Evolutionary conservation across 2,329 filamentous ascomycete genomes (phyloP), one percentile per base, ranked within the genome.

Genomic region (Penicillium polonicum): DNA sequence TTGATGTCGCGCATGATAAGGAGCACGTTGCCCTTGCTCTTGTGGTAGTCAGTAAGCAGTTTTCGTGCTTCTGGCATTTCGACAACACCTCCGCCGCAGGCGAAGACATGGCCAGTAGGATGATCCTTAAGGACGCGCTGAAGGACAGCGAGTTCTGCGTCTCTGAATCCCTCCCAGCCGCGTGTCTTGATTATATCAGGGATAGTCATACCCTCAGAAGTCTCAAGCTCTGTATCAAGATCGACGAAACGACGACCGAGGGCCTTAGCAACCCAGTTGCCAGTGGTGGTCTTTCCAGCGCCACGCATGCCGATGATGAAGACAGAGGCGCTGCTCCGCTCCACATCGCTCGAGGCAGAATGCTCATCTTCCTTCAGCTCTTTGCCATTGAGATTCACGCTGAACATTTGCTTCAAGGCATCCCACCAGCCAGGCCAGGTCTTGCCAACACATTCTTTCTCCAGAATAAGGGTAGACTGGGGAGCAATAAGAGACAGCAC

Each of bases 351-450:
- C 12, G 74, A 69, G 25, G 75, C 73, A 45, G 77, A 64, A 27
- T 65, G 60, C 46, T 74, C 72, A 6, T 69, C 71, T 58, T 72
- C 77, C 31, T 66, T 74, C 17, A 80, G 67, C 65, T 95, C 91
- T 36, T 88, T 84, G 13, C 94, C 94, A 59, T 88, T 84, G n/a
- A 97, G 79, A 29, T 82, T 77, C 29, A 90, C 89, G 35, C 86
- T 82, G 79, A 97, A 99, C 15, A 85, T 84, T 65, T 89, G 86
- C 23, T 88, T 87, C 55, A 97, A 78, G 19, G 88, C 86, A 74
- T 99, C 94, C 94, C 94, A 99, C 91, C 94, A 99, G 10, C 93
- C 94, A 0, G 94, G 94, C 94, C 94, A 99, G 2, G 94, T 99
- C 81, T 99, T 99, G 41, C 90, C 92, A 3, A 91, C 90, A 72